Evolutionary conservation across 495 filamentous ascomycete species (phyloP), one percentile per base, ranked within the genome.

Genomic region (Cercophora samala): DNA sequence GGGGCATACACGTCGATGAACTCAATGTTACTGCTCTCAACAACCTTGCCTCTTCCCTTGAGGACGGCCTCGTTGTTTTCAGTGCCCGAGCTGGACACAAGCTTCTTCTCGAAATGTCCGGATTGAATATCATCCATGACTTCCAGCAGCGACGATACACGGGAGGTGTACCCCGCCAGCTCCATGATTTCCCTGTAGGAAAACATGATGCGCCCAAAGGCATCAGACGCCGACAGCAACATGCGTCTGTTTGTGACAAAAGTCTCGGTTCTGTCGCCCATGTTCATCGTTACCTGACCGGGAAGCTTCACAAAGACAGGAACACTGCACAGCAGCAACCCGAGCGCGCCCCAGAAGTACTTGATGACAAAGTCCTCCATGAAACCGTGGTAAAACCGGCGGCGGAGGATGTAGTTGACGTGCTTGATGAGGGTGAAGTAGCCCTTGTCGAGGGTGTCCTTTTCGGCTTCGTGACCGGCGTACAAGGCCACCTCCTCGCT

Each of bases 291-390:
- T 22, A 75, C 62, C 60, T 78, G 74, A 25, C 91, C 91, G 9
- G 95, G 94, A 3, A 97, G 82, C 79, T 91, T 93, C 83, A 98
- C 91, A 77, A 99, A 99, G 0, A 98, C 94, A 1, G 95, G 95
- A 3, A 97, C 87, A 73, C 93, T 94, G 81, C 96, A 98, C n/a
- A 99, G 88, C 68, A 96, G 78, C 71, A 98, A 84, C 5, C 95
- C 95, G 58, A 99, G 70, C 4, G 95, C 95, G 62, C 96, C 96
- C 95, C 95, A 99, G 81, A 97, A 95, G 73, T 99, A 99, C 79
- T 99, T 99, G 72, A 98, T 94, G 17, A 98, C 91, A 79, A 97
- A 99, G 75, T 99, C 95, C 75, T 99, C 96, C 95, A 98, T 97
- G 68, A 99, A 89, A 15, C 93, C 93, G 73, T 99, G 93, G 75